Evolutionary conservation across 164 flowering plant species (phyloP).

Genomic region (Paratinospora sagittata): DNA sequence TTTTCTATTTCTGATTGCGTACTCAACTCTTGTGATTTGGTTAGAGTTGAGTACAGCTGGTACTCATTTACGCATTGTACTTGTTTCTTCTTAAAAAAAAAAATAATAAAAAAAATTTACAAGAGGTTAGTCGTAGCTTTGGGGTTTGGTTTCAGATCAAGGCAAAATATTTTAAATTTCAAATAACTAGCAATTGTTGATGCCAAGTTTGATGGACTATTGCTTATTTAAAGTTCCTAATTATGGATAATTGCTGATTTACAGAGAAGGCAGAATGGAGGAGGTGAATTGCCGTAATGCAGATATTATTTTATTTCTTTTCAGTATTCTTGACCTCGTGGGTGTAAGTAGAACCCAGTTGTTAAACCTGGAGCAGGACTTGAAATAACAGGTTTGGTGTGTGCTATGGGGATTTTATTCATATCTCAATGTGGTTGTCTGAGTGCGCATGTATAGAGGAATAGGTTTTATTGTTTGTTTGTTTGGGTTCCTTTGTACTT

Average conservation of each 20-base stretch:
- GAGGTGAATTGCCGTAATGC: not conserved
- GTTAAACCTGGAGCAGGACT: slow-evolving; percentile 1
- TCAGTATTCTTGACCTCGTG: not conserved
- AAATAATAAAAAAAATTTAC: too few relatives aligned
- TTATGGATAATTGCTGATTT: not conserved
- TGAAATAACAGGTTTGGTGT: slow-evolving; percentile 3
- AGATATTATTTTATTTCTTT: not conserved
- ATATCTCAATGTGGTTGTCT: not conserved
- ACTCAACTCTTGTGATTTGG: too few relatives aligned
- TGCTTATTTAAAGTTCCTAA: not conserved
- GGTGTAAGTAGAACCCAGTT: not conserved
- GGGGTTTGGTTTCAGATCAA: too few relatives aligned
- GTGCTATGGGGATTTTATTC: not conserved
- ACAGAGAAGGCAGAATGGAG: slow-evolving; percentile 3
- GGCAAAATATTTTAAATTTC: too few relatives aligned
- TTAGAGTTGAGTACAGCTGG: too few relatives aligned
- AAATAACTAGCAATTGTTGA: not conserved
- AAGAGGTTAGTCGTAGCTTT: too few relatives aligned
- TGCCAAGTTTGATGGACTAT: not conserved
- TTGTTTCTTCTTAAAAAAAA: too few relatives aligned
- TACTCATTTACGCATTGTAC: too few relatives aligned
- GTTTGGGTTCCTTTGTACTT: not conserved
- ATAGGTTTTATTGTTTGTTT: not conserved
- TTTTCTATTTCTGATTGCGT: too few relatives aligned
- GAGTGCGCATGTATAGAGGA: not conserved